These are phyloP conservation scores for Aethionema arabicum DNA, from an alignment of 345 rosid species.

Conservation along the genomic window DNA sequence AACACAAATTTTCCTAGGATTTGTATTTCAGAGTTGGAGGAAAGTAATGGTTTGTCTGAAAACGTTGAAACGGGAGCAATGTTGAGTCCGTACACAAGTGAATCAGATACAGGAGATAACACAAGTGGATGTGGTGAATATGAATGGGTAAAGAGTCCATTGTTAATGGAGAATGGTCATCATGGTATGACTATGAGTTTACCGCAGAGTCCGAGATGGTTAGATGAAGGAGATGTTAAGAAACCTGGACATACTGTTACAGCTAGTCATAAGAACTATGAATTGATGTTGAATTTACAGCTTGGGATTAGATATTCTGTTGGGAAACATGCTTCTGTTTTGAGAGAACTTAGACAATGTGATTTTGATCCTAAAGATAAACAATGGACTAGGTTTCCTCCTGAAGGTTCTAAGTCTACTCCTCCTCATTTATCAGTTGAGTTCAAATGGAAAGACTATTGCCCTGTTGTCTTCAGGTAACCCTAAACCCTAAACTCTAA, in stretches of 20 bases:
- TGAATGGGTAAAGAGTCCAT: constrained; percentile 32
- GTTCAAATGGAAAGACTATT: constrained; percentile 82
- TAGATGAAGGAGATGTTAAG: constrained; percentile 49
- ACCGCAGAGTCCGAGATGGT: constrained; percentile 56
- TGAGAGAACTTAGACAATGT: constrained; percentile 52
- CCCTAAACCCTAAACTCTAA: neutral
- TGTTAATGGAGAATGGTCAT: constrained; percentile 26
- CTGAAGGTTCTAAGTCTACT: constrained; percentile 72
- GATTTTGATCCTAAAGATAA: constrained; percentile 81
- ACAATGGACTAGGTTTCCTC: constrained; percentile 75
- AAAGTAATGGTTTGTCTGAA: constrained; percentile 50
- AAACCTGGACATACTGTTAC: constrained; percentile 64
- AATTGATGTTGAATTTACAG: constrained; percentile 70
- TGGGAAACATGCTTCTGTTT: constrained; percentile 56
- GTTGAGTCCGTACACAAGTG: constrained; percentile 43
- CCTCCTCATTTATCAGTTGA: constrained; percentile 68
- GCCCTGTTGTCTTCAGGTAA: constrained; percentile 76
- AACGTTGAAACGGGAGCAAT: constrained; percentile 49
- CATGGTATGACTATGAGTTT: constrained; percentile 40
- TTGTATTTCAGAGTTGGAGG: constrained; percentile 65
- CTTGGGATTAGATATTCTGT: constrained; percentile 80
- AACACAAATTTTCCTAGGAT: constrained; percentile 56
- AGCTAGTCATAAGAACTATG: constrained; percentile 61
- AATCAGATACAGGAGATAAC: constrained; percentile 35
- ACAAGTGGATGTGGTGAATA: constrained; percentile 31